Conservation (phyloP, 495 filamentous ascomycete genomes). For the Neurospora tetrasperma region DNA sequence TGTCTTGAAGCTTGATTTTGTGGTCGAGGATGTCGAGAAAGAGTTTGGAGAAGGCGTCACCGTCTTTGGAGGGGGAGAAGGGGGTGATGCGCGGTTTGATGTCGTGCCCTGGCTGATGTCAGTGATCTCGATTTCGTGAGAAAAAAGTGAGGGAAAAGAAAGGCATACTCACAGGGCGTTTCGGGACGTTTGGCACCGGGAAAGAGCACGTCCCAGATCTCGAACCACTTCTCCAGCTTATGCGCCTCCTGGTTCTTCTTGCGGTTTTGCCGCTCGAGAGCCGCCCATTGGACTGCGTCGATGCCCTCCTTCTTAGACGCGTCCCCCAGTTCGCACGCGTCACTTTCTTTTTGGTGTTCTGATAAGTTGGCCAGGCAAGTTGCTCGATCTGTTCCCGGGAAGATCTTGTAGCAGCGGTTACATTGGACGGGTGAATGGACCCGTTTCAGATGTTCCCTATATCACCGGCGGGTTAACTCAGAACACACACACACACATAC, state of each 20-base stretch:
- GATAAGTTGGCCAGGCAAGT: slow-evolving; percentile 11
- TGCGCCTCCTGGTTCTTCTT: slow-evolving; percentile 20
- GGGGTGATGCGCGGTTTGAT: slow-evolving; percentile 1
- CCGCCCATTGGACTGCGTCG: slow-evolving; percentile 18
- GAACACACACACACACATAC: neutral
- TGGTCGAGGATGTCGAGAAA: slow-evolving; percentile 19
- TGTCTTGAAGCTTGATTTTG: slow-evolving; percentile 15
- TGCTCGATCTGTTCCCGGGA: slow-evolving; percentile 14
- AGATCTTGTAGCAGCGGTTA: slow-evolving; percentile 17
- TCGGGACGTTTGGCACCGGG: slow-evolving; percentile 10
- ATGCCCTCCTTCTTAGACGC: slow-evolving; percentile 16
- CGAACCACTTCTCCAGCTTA: slow-evolving; percentile 20
- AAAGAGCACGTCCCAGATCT: slow-evolving; percentile 22
- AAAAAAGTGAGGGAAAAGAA: neutral
- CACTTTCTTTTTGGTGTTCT: slow-evolving; percentile 14
- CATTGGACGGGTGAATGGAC: slow-evolving; percentile 19
- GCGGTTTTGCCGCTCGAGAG: slow-evolving; percentile 16
- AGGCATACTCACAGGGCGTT: slow-evolving; percentile 14
- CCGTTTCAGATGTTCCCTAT: slow-evolving; percentile 19
- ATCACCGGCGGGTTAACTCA: neutral
- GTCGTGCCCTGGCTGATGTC: slow-evolving; percentile 13
- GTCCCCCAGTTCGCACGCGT: slow-evolving; percentile 11
- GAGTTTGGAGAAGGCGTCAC: slow-evolving; percentile 16
- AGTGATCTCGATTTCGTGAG: neutral
- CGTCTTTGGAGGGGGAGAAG: slow-evolving; percentile 9